Evolutionary conservation across 1,284 basidiomycete genomes (phyloP).

Genomic region (Moesziomyces parantarcticus): DNA sequence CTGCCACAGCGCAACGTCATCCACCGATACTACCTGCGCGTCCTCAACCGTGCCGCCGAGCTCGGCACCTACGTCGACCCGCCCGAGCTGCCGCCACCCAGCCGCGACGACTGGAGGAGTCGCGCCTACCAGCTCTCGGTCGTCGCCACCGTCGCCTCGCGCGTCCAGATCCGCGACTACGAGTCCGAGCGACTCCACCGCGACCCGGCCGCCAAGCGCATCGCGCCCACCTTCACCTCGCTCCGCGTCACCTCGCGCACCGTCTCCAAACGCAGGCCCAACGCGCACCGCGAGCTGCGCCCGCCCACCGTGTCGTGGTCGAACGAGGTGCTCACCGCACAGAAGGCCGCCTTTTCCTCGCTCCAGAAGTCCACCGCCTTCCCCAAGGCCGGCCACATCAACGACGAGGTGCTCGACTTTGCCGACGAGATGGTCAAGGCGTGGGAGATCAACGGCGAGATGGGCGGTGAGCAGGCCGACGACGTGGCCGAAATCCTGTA

Average conservation of each 20-base stretch:
- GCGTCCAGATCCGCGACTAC: constrained; percentile 58
- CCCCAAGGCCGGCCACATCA: constrained; percentile 84
- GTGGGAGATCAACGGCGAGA: constrained; percentile 74
- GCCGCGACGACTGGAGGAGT: constrained; percentile 57
- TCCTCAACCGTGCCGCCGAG: constrained; percentile 57
- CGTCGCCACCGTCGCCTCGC: constrained; percentile 51
- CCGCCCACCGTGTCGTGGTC: constrained; percentile 57
- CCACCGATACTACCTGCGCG: constrained; percentile 54
- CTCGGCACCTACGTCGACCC: constrained; percentile 44
- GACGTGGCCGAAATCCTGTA: constrained; percentile 64
- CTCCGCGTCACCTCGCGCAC: constrained; percentile 51
- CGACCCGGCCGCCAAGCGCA: constrained; percentile 39
- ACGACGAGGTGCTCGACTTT: constrained; percentile 83
- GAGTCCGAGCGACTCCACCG: constrained; percentile 50
- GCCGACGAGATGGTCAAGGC: constrained; percentile 82
- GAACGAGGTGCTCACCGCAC: constrained; percentile 56
- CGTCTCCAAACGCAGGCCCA: constrained; percentile 58
- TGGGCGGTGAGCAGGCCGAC: constrained; percentile 60
- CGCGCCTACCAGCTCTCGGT: constrained; percentile 57
- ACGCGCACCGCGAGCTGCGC: constrained; percentile 32
- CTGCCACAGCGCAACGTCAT: constrained; percentile 64
- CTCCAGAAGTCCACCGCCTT: constrained; percentile 74
- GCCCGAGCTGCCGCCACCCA: constrained; percentile 36
- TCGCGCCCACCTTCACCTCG: constrained; percentile 28
- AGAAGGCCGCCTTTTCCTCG: constrained; percentile 39